A percentile compares a stretch with the other conserved stretches of the same genome.
These are phyloP conservation scores for Phellinidium pouzarii DNA, from an alignment of 1,284 basidiomycete species.

Conservation along the genomic window DNA sequence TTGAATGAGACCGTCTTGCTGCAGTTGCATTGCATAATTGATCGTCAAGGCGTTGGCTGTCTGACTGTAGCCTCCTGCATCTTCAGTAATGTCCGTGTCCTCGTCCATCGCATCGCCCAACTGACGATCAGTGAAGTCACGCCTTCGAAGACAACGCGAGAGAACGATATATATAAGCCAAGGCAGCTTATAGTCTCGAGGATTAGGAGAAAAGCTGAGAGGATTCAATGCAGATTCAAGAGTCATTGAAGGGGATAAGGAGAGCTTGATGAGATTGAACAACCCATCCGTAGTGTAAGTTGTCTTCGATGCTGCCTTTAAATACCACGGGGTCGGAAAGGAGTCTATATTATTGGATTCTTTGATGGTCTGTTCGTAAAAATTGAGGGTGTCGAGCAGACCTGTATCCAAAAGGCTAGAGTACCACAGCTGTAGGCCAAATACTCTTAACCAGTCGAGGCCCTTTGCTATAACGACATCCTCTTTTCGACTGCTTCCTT, in stretches of 20 bases:
- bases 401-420: conserved; percentile 67
- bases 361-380: conserved; percentile 54
- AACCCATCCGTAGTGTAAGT: conserved; percentile 56
- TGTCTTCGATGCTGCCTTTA: conserved; percentile 32
- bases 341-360: conserved; percentile 42
- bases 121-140: conserved; percentile 80
- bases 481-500: conserved; percentile 47
- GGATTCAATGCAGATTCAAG: conserved; percentile 53
- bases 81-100: conserved; percentile 38
- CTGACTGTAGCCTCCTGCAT: conserved; percentile 67
- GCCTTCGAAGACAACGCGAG: conserved; percentile 71
- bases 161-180: conserved; percentile 95
- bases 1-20: conserved; percentile 74
- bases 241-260: conserved; percentile 61
- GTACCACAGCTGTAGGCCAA: conserved; percentile 92
- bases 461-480: conserved; percentile 72
- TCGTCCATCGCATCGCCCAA: conserved; percentile 34
- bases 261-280: conserved; percentile 78
- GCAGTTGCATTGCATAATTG: conserved; percentile 85
- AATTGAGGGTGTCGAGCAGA: conserved; percentile 62
- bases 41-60: conserved; percentile 79
- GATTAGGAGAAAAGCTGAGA: conserved; percentile 69
- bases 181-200: conserved; percentile 75
- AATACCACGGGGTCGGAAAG: conserved; percentile 67
- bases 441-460: conserved; percentile 92